Percentiles rank a stretch among this genome's conserved stretches.
Conservation (phyloP, 495 filamentous ascomycete species). For the Podospora australis region DNA sequence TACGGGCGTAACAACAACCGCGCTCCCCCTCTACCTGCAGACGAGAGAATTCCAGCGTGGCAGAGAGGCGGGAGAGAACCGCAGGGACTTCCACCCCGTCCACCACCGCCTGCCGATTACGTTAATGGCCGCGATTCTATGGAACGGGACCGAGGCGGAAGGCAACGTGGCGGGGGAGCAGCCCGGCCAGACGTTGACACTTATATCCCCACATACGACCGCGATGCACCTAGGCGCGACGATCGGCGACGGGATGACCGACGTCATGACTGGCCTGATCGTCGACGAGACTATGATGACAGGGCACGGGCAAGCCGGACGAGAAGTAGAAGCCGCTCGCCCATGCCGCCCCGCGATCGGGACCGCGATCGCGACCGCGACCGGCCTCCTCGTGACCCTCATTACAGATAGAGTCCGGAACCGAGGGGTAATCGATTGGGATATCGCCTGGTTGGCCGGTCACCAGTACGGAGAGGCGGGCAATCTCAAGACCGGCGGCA, state of each 20-base stretch:
- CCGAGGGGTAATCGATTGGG: not conserved
- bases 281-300: conserved; percentile 42
- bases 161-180: conserved; percentile 30
- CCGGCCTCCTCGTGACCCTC: conserved; percentile 29
- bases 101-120: conserved; percentile 35
- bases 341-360: conserved; percentile 19
- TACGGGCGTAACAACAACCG: conserved; percentile 28
- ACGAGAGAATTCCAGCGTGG: conserved; percentile 44
- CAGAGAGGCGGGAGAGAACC: conserved; percentile 27
- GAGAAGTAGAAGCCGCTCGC: conserved; percentile 45
- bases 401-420: conserved; percentile 32
- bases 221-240: conserved; percentile 34
- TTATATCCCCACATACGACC: conserved; percentile 53
- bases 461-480: too few species aligned
- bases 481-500: not conserved
- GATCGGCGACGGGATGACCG: conserved; percentile 43
- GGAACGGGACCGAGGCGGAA: conserved; percentile 22
- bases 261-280: conserved; percentile 31
- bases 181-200: conserved; percentile 46
- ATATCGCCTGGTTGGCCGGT: too few species aligned
- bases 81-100: conserved; percentile 34
- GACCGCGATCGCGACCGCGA: conserved; percentile 36
- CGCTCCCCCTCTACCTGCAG: conserved; percentile 28
- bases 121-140: conserved; percentile 20
- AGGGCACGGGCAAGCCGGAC: conserved; percentile 39